Percentiles rank a stretch among this genome's conserved stretches.
Evolutionary conservation across 345 rosid species (phyloP).

Genomic region (Eucalyptus fibrosa): DNA sequence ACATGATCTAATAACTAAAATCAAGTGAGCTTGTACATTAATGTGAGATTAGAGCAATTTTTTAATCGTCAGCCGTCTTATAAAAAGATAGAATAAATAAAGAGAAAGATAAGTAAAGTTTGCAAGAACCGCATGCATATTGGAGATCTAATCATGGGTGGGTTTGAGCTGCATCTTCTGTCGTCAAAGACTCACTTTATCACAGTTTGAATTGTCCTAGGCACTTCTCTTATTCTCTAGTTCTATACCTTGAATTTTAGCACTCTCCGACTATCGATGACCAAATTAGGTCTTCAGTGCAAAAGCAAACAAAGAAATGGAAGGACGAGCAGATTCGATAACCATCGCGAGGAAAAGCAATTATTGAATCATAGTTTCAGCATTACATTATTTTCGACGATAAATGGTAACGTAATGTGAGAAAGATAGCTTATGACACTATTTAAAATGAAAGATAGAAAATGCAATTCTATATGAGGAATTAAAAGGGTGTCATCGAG

Average conservation of each 20-base stretch:
- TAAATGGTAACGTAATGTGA: neutral
- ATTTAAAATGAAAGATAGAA: neutral
- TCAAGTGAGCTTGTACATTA: neutral
- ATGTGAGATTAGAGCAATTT: neutral
- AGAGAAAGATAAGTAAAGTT: neutral
- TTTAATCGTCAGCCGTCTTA: neutral
- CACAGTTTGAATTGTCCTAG: neutral
- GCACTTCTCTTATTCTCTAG: neutral
- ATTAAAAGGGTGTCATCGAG: neutral
- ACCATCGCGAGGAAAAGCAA: neutral
- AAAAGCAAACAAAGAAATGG: neutral
- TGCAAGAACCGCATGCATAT: neutral
- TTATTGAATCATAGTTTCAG: neutral
- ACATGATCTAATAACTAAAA: neutral
- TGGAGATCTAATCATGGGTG: neutral
- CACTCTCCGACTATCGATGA: too few relatives aligned
- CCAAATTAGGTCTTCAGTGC: neutral
- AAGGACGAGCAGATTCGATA: neutral
- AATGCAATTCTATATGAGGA: neutral
- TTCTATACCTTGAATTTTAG: neutral
- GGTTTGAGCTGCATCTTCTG: neutral
- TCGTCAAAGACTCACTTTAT: neutral
- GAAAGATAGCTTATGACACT: neutral
- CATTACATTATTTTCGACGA: neutral
- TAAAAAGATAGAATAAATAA: neutral